A percentile compares a stretch with the other conserved stretches of the same genome.
Evolutionary conservation across 148 eudicot species (phyloP).

Genomic region (Linanthus parryae): DNA sequence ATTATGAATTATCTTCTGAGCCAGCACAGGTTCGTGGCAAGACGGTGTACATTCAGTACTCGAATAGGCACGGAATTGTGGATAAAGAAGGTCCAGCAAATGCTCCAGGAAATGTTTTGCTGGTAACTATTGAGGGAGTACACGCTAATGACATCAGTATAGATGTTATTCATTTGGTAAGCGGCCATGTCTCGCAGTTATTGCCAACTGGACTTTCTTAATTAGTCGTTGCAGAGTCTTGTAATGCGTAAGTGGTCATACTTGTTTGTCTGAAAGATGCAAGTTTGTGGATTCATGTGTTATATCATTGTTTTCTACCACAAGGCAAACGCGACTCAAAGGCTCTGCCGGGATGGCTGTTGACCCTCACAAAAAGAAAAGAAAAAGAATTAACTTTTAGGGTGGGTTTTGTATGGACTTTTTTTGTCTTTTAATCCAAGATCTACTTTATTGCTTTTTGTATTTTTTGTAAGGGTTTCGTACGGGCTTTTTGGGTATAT

Average conservation of each 20-base stretch:
- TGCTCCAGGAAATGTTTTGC: constrained; percentile 63
- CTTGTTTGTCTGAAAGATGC: neutral
- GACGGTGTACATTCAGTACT: constrained; percentile 61
- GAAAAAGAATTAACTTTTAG: too few species aligned
- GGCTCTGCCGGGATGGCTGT: too few species aligned
- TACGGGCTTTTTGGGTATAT: too few species aligned
- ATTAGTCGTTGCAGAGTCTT: neutral
- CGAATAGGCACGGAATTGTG: constrained; percentile 64
- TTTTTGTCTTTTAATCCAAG: too few species aligned
- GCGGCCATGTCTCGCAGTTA: constrained; percentile 1
- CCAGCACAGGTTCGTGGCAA: constrained; percentile 68
- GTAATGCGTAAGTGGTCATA: neutral
- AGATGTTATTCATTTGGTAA: constrained; percentile 77
- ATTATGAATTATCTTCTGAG: constrained; percentile 65
- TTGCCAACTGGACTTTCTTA: neutral
- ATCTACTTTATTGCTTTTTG: too few species aligned
- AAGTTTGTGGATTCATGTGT: neutral
- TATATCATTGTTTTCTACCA: neutral
- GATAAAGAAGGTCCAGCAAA: constrained; percentile 63
- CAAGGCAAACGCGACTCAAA: too few species aligned
- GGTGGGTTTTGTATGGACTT: too few species aligned
- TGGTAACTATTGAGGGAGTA: constrained; percentile 73
- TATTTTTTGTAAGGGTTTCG: too few species aligned
- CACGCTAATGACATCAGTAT: constrained; percentile 71
- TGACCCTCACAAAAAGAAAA: too few species aligned